Percentiles rank a stretch among this genome's conserved stretches.
phyloP scores from a whole-genome alignment of 129 eudicot species.

The Centrapalus pauciflorus region DNA sequence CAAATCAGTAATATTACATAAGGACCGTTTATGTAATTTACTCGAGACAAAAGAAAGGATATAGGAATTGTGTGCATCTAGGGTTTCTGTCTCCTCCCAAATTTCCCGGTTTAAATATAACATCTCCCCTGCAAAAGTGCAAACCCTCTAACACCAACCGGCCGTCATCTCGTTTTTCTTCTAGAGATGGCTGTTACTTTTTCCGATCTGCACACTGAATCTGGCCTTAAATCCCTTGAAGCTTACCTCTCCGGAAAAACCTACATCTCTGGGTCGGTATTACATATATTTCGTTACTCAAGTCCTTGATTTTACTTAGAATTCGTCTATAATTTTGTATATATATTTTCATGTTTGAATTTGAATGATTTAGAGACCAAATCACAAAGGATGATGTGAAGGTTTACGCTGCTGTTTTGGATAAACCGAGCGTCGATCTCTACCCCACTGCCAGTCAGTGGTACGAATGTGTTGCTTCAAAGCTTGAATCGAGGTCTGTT shows the following conservation, averaged over 20 bases:
- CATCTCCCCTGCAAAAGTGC: neutral
- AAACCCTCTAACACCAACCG: neutral
- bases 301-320: neutral
- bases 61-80: constrained; percentile 23
- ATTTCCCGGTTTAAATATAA: constrained; percentile 2
- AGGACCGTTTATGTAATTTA: too few relatives aligned
- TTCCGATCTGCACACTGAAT: constrained; percentile 80
- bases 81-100: constrained; percentile 21
- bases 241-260: constrained; percentile 68
- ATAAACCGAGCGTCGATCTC: constrained; percentile 53
- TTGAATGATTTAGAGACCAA: constrained; percentile 38
- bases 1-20: too few relatives aligned
- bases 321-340: neutral
- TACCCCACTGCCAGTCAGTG: constrained; percentile 76
- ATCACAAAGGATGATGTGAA: constrained; percentile 78
- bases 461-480: constrained; percentile 52
- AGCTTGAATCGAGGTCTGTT: constrained; percentile 59
- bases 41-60: neutral
- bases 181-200: constrained; percentile 66
- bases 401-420: constrained; percentile 69
- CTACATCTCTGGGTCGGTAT: constrained; percentile 62
- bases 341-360: neutral
- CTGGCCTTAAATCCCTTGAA: constrained; percentile 78
- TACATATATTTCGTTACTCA: neutral
- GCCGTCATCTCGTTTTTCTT: constrained; percentile 14